phyloP scores from a whole-genome alignment of 257 asterid species.

The Datura wrightii region DNA sequence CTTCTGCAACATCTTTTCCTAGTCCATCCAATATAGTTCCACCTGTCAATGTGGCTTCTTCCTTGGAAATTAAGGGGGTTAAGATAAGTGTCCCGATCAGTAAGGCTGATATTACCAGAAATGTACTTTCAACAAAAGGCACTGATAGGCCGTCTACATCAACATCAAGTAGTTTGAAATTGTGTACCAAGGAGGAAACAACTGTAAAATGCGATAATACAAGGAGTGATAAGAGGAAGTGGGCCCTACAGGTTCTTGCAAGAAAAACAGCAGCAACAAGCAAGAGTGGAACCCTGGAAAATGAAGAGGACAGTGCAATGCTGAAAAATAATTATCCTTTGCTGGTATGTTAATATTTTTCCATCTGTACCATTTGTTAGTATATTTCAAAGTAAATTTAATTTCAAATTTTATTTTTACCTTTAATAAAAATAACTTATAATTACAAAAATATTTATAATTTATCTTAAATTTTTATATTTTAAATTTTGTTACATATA shows the following conservation, averaged over 20 bases:
- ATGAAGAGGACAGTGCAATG: constrained; percentile 57
- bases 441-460: too few relatives aligned
- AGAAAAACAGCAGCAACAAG: constrained; percentile 69
- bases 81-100: constrained; percentile 48
- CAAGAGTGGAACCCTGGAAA: constrained; percentile 59
- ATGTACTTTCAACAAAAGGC: constrained; percentile 45
- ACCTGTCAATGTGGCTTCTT: constrained; percentile 42
- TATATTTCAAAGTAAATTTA: too few relatives aligned
- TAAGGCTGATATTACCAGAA: constrained; percentile 52
- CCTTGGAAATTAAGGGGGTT: constrained; percentile 46
- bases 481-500: too few relatives aligned
- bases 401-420: too few relatives aligned
- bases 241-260: constrained; percentile 96
- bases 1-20: constrained; percentile 37
- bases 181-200: constrained; percentile 53
- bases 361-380: constrained; percentile 33
- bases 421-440: too few relatives aligned
- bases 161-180: constrained; percentile 41
- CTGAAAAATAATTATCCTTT: constrained; percentile 74
- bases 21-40: constrained; percentile 45
- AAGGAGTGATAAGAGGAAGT: constrained; percentile 81
- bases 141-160: constrained; percentile 43
- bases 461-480: too few relatives aligned
- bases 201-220: constrained; percentile 47
- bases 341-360: constrained; percentile 55